Conservation (phyloP, 1,284 basidiomycete genomes). For the Cystobasidium sp. region DNA sequence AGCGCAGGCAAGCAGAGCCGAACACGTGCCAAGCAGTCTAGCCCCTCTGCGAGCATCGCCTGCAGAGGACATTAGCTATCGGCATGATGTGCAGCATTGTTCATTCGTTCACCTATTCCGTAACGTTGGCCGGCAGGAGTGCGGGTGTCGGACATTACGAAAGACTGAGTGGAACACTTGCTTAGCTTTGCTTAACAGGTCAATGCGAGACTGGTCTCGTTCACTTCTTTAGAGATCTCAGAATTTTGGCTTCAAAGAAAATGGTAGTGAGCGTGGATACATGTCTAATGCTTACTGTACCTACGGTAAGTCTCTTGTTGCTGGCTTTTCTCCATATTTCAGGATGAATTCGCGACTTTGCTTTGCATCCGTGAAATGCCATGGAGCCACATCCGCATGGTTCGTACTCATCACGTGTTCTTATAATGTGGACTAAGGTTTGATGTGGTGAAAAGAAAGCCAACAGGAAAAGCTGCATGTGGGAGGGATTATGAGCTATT, state of each 20-base stretch:
- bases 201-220: too few species aligned
- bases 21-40: slow-evolving; percentile 7
- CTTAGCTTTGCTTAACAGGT: neutral
- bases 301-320: neutral
- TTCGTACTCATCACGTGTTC: neutral
- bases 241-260: neutral
- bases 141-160: slow-evolving; percentile 1
- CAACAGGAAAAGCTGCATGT: too few species aligned
- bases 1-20: neutral
- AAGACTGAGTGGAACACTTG: neutral
- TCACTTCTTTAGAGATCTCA: slow-evolving; percentile 12
- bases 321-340: slow-evolving; percentile 1
- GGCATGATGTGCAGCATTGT: neutral
- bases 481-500: too few species aligned
- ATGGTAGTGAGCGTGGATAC: too few species aligned
- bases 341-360: neutral
- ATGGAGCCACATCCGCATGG: neutral
- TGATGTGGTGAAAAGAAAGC: too few species aligned
- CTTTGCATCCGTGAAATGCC: neutral
- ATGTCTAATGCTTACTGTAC: too few species aligned
- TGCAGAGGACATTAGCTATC: neutral
- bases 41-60: slow-evolving; percentile 37
- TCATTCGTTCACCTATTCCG: neutral
- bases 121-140: slow-evolving; percentile 12
- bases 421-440: too few species aligned